Percentiles rank a stretch among this genome's conserved stretches.
Conservation (phyloP, 164 flowering plant species). For the Vitis riparia region DNA sequence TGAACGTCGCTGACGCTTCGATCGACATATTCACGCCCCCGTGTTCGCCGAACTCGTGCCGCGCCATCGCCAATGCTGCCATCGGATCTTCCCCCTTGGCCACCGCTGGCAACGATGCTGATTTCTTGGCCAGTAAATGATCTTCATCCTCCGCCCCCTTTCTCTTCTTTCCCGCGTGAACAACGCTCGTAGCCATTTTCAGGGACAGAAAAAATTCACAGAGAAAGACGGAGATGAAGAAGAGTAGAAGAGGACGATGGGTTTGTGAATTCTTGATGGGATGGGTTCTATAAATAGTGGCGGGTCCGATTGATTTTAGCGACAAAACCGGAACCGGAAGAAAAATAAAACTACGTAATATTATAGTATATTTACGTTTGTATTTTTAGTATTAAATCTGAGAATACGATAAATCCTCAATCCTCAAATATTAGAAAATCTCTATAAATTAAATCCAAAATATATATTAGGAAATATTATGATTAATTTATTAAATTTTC, state of each 20-base stretch:
- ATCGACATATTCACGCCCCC: slow-evolving; percentile 99
- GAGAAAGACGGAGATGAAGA: slow-evolving; percentile 1
- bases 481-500: no score
- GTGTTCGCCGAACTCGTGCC: slow-evolving; percentile 97
- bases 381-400: no score
- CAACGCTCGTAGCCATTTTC: slow-evolving; percentile 12
- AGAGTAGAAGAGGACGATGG: neutral
- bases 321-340: neutral
- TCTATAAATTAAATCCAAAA: no score
- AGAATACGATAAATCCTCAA: no score
- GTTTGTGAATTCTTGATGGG: neutral
- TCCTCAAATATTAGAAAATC: no score
- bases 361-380: no score
- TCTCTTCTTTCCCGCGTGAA: slow-evolving; percentile 31
- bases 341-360: no score
- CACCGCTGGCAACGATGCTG: slow-evolving; percentile 3
- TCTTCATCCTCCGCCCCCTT: slow-evolving; percentile 29
- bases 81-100: slow-evolving; percentile 53
- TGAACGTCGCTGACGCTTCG: slow-evolving; percentile 97
- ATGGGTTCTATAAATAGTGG: no score
- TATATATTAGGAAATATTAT: no score
- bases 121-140: slow-evolving; percentile 34
- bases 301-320: no score
- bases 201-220: slow-evolving; percentile 21
- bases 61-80: slow-evolving; percentile 59